phyloP scores from a whole-genome alignment of 2,329 filamentous ascomycete genomes.

The Aureobasidium sp. region DNA sequence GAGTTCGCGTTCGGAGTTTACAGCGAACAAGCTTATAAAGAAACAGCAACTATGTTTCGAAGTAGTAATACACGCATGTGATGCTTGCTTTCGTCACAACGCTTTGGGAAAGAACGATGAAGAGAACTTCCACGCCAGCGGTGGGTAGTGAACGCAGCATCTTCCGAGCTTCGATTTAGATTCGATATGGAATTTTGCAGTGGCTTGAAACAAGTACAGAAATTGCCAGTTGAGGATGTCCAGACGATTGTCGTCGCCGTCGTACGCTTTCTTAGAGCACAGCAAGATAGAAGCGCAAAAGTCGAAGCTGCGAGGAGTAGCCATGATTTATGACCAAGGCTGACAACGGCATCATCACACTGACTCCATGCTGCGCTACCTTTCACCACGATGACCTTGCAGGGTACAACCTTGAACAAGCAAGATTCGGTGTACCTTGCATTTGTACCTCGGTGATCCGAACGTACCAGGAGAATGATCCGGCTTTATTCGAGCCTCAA shows the following conservation, averaged over 20 bases:
- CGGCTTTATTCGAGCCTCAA: not conserved
- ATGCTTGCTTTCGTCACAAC: conserved; percentile 13
- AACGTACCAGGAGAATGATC: too few species aligned
- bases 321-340: not conserved
- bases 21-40: not conserved
- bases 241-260: not conserved
- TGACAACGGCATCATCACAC: not conserved
- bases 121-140: not conserved
- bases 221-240: not conserved
- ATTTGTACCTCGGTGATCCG: too few species aligned
- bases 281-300: not conserved
- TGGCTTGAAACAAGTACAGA: too few species aligned
- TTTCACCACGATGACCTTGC: not conserved
- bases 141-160: not conserved
- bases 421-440: not conserved
- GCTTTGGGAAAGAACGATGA: not conserved
- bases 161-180: not conserved
- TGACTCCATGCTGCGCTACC: not conserved
- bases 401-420: not conserved
- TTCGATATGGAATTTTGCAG: too few species aligned
- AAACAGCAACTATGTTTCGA: not conserved
- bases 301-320: not conserved
- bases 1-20: too few species aligned
- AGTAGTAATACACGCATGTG: not conserved
- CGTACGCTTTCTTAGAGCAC: not conserved